Percentiles rank a stretch among this genome's conserved stretches.
Conservation (phyloP, 495 filamentous ascomycete species). For the Penicillium pancosmium region DNA sequence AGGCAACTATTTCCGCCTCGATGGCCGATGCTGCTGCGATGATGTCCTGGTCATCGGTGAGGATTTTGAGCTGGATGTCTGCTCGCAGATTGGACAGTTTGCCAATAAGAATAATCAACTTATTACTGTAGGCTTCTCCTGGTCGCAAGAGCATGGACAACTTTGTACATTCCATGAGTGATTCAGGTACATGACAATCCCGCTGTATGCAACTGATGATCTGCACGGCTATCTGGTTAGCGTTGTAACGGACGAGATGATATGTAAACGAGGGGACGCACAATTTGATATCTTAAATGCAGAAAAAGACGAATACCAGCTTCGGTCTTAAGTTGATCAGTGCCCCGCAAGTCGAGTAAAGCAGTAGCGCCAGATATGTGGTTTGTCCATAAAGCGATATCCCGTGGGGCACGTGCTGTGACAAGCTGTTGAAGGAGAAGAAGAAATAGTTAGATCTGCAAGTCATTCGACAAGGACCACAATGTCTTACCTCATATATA, state of each 20-base stretch:
- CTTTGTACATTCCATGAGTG: conserved; percentile 38
- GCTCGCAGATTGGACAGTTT: conserved; percentile 50
- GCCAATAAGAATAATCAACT: conserved; percentile 40
- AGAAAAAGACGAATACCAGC: conserved; percentile 61
- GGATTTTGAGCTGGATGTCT: conserved; percentile 38
- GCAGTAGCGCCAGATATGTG: conserved; percentile 63
- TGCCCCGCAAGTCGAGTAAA: conserved; percentile 58
- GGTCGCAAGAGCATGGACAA: conserved; percentile 41
- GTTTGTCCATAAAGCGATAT: conserved; percentile 57
- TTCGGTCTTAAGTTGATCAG: conserved; percentile 55
- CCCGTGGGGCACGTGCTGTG: conserved; percentile 45
- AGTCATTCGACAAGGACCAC: neutral
- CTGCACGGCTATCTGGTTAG: conserved; percentile 17
- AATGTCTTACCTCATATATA: conserved; percentile 46
- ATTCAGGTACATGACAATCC: conserved; percentile 36
- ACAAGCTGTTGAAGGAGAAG: conserved; percentile 40
- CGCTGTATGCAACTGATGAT: conserved; percentile 45
- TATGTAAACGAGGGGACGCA: conserved; percentile 19
- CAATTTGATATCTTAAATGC: conserved; percentile 55
- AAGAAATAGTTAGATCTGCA: conserved; percentile 15
- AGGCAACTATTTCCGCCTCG: conserved; percentile 53
- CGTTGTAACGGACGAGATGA: neutral
- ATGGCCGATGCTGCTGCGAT: conserved; percentile 50
- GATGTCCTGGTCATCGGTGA: conserved; percentile 47
- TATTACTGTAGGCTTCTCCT: conserved; percentile 37